These are phyloP conservation scores for Tubosaeta sp. DNA, from an alignment of 768 basidiomycete species.

Conservation along the genomic window DNA sequence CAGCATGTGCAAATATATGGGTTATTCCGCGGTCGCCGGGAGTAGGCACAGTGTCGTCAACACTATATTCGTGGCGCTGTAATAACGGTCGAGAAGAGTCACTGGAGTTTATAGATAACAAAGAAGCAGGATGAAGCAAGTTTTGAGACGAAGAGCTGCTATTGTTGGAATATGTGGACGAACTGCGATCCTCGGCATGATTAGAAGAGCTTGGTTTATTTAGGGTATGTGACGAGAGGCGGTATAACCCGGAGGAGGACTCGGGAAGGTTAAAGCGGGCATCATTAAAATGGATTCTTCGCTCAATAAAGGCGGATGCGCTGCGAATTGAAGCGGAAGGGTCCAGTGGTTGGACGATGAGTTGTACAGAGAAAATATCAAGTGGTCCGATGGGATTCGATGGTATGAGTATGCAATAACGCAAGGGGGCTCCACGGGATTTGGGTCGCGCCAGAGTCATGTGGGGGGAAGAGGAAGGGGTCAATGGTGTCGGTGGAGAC, in stretches of 20 bases:
- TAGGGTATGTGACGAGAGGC: slow-evolving; percentile 14
- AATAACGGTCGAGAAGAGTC: slow-evolving; percentile 27
- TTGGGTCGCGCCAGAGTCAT: slow-evolving; percentile 46
- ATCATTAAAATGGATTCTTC: slow-evolving; percentile 62
- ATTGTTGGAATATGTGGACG: slow-evolving; percentile 6
- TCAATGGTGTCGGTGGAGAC: slow-evolving; percentile 34
- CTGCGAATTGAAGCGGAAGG: slow-evolving; percentile 54
- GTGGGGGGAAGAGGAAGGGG: slow-evolving; percentile 32
- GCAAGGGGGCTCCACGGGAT: slow-evolving; percentile 53
- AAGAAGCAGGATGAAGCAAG: slow-evolving; percentile 14
- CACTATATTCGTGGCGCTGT: slow-evolving; percentile 11
- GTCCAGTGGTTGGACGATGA: slow-evolving; percentile 60
- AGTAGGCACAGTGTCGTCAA: slow-evolving; percentile 10
- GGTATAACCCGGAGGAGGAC: slow-evolving; percentile 20
- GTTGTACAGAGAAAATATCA: slow-evolving; percentile 64
- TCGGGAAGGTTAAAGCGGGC: slow-evolving; percentile 20
- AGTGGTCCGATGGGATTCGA: slow-evolving; percentile 61
- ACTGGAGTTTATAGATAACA: slow-evolving; percentile 22
- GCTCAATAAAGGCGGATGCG: slow-evolving; percentile 63
- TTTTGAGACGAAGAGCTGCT: slow-evolving; percentile 20
- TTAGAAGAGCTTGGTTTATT: slow-evolving; percentile 29
- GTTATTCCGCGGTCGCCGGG: slow-evolving; percentile 34
- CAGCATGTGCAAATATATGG: slow-evolving; percentile 52
- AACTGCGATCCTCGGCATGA: slow-evolving; percentile 18
- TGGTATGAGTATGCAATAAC: slow-evolving; percentile 56